Evolutionary conservation across 1,284 basidiomycete genomes (phyloP).

Genomic region (Apiotrichum domesticum): DNA sequence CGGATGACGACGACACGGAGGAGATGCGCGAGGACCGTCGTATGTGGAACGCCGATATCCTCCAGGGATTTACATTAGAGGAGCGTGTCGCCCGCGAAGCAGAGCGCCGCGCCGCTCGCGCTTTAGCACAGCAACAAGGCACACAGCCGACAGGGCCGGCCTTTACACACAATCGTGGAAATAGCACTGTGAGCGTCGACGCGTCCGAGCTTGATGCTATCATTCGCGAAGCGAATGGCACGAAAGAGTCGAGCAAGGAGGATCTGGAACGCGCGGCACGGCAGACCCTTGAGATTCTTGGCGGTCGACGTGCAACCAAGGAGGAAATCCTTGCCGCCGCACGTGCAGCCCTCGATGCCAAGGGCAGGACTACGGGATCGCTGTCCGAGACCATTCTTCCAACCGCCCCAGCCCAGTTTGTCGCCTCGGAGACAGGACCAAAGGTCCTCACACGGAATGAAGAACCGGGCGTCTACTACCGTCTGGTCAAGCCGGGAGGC

Average conservation of each 20-base stretch:
- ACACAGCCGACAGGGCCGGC: too few species aligned
- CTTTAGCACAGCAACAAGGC: neutral
- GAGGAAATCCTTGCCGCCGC: slow-evolving; percentile 1
- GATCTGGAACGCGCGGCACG: slow-evolving; percentile 2
- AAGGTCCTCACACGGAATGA: neutral
- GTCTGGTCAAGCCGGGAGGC: neutral
- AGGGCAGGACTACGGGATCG: neutral
- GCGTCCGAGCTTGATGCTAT: slow-evolving; percentile 3
- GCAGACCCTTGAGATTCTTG: neutral
- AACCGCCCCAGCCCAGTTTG: neutral
- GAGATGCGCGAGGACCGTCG: slow-evolving; percentile 31
- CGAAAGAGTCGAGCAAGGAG: neutral
- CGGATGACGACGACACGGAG: slow-evolving; percentile 5
- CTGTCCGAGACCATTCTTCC: neutral
- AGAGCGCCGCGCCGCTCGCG: neutral
- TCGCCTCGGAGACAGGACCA: neutral
- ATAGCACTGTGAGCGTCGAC: neutral
- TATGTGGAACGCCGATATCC: slow-evolving; percentile 41
- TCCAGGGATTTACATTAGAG: slow-evolving; percentile 37
- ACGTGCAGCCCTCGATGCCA: neutral
- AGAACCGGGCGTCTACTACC: slow-evolving; percentile 3
- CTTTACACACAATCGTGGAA: too few species aligned
- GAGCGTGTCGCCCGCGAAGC: slow-evolving; percentile 36
- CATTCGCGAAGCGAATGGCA: neutral
- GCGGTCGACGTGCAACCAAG: neutral